A percentile compares a stretch with the other conserved stretches of the same genome.
phyloP scores from a whole-genome alignment of 768 basidiomycete genomes.

The Megacollybia marginata region DNA sequence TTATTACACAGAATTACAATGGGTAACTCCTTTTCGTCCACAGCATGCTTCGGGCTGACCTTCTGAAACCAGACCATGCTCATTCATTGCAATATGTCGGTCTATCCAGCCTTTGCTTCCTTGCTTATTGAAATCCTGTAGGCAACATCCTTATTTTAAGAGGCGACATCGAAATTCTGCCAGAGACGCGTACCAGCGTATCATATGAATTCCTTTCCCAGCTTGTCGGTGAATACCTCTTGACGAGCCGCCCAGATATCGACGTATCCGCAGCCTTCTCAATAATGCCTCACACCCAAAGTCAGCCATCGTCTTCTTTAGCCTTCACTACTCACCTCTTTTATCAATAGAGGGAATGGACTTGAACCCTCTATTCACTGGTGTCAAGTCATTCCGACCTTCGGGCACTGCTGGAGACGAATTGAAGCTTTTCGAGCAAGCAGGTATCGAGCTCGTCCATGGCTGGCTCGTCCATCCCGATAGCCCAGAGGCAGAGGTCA shows the following conservation, averaged over 20 bases:
- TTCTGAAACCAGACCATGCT: slow-evolving; percentile 59
- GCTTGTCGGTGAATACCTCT: slow-evolving; percentile 76
- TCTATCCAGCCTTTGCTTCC: background rate
- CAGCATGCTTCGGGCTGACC: background rate
- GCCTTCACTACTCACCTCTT: background rate
- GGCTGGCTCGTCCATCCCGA: slow-evolving; percentile 83
- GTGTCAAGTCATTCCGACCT: slow-evolving; percentile 60
- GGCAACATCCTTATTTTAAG: slow-evolving; percentile 87
- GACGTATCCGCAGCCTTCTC: slow-evolving; percentile 69
- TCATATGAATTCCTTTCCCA: slow-evolving; percentile 83
- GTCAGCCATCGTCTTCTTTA: slow-evolving; percentile 33
- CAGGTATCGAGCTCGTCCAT: slow-evolving; percentile 75
- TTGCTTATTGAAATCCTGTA: slow-evolving; percentile 14
- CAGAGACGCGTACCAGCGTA: slow-evolving; percentile 56
- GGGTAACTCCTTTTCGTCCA: slow-evolving; percentile 42
- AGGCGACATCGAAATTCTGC: slow-evolving; percentile 70
- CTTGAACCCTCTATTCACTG: slow-evolving; percentile 79
- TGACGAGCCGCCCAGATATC: slow-evolving; percentile 47
- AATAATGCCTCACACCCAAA: slow-evolving; percentile 70
- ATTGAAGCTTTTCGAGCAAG: slow-evolving; percentile 79
- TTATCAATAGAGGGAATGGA: slow-evolving; percentile 69
- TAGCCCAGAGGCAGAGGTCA: slow-evolving; percentile 47
- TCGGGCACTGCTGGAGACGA: slow-evolving; percentile 56
- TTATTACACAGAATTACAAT: slow-evolving; percentile 80
- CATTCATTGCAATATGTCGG: slow-evolving; percentile 82